Percentiles rank a stretch among this genome's conserved stretches.
These are phyloP conservation scores for Salinomyces thailandicus DNA, from an alignment of 2,329 filamentous ascomycete species.

Conservation along the genomic window DNA sequence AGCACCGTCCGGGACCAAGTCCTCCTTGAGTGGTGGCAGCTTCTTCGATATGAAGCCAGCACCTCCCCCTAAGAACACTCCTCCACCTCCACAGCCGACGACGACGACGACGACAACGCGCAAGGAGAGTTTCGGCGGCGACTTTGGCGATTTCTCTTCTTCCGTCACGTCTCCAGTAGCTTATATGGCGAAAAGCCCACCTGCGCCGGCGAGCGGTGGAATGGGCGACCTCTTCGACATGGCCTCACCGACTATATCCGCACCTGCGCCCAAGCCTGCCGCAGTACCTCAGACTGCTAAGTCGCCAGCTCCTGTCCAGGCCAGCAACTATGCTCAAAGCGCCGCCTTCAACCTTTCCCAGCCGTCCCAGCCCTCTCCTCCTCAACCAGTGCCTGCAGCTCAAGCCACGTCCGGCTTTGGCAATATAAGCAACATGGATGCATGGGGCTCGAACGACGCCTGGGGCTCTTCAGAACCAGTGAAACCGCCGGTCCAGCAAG, in stretches of 20 bases:
- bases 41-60: slow-evolving; percentile 65
- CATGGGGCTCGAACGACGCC: slow-evolving; percentile 74
- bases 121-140: slow-evolving; percentile 39
- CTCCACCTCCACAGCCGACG: slow-evolving; percentile 22
- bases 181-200: slow-evolving; percentile 11
- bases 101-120: slow-evolving; percentile 40
- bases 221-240: slow-evolving; percentile 78
- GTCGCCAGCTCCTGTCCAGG: slow-evolving; percentile 25
- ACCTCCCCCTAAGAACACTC: slow-evolving; percentile 29
- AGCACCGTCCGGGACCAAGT: slow-evolving; percentile 29
- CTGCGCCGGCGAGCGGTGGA: slow-evolving; percentile 37
- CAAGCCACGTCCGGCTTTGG: slow-evolving; percentile 27
- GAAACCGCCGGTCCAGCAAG: slow-evolving; percentile 21
- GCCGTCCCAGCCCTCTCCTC: slow-evolving; percentile 26
- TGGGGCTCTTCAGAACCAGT: slow-evolving; percentile 60
- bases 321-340: slow-evolving; percentile 33
- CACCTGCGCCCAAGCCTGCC: slow-evolving; percentile 25
- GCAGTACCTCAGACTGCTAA: slow-evolving; percentile 11
- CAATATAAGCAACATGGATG: slow-evolving; percentile 51
- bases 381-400: slow-evolving; percentile 23
- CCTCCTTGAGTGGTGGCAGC: slow-evolving; percentile 55
- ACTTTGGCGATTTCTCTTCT: slow-evolving; percentile 51
- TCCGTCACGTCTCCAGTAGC: slow-evolving; percentile 40
- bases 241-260: slow-evolving; percentile 32
- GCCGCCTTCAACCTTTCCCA: slow-evolving; percentile 76